Evolutionary conservation across 768 basidiomycete species (phyloP).

Genomic region (Glaciozyma antarctica): DNA sequence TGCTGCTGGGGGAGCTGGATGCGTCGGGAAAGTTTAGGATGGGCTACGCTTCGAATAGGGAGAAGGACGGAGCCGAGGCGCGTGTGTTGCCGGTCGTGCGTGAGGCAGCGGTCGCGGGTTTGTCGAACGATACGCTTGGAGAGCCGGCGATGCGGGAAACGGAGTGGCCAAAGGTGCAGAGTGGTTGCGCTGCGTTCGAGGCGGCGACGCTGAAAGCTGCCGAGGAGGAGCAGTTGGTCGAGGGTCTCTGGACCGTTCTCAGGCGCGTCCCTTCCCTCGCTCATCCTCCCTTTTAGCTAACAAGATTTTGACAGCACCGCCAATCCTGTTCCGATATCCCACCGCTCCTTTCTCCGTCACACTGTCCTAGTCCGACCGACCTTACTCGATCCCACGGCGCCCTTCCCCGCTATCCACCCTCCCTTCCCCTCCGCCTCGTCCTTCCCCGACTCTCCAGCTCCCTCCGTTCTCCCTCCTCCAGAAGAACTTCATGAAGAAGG

Average conservation of each 20-base stretch:
- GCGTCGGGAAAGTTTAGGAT: neutral
- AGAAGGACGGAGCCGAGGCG: neutral
- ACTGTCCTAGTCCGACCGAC: conserved; percentile 30
- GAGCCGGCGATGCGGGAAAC: conserved; percentile 11
- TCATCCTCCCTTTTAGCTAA: neutral
- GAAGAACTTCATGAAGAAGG: neutral
- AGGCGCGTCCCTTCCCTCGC: conserved; percentile 27
- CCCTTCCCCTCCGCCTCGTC: conserved; percentile 7
- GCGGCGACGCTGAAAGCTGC: too few relatives aligned
- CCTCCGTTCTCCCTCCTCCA: neutral
- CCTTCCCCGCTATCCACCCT: conserved; percentile 10
- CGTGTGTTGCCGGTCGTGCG: conserved; percentile 31
- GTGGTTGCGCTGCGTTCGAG: too few relatives aligned
- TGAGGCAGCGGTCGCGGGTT: conserved; percentile 32
- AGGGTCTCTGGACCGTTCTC: conserved; percentile 30
- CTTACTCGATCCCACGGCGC: conserved; percentile 10
- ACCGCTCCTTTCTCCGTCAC: conserved; percentile 23
- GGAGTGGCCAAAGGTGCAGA: conserved; percentile 38
- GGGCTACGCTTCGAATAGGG: conserved; percentile 11
- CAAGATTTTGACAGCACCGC: neutral
- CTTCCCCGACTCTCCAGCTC: neutral
- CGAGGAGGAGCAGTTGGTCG: too few relatives aligned
- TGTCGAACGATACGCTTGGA: conserved; percentile 30
- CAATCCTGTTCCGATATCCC: neutral
- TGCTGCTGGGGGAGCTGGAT: conserved; percentile 36